These are phyloP conservation scores for Histomonas meleagridis DNA, from an alignment of 208 protist genomes.

Conservation along the genomic window DNA sequence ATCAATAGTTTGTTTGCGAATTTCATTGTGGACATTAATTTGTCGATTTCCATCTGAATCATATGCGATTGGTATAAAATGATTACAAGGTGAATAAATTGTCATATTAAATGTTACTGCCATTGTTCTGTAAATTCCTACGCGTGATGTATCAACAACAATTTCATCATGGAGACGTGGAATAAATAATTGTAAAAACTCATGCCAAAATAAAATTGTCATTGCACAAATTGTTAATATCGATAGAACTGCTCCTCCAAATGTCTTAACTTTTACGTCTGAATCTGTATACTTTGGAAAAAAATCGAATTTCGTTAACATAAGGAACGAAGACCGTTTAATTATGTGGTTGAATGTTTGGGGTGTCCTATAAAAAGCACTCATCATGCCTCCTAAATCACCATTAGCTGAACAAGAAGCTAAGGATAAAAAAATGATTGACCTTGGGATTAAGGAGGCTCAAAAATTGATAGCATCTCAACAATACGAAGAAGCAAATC, in stretches of 20 bases:
- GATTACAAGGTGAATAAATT: not conserved
- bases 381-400: too few species aligned
- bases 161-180: not conserved
- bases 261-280: slow-evolving; percentile 22
- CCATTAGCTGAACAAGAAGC: not conserved
- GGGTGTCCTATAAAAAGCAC: too few species aligned
- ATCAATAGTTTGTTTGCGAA: not conserved
- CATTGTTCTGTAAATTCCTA: not conserved
- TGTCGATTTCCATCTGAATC: slow-evolving; percentile 20
- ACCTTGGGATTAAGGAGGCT: not conserved
- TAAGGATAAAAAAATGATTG: not conserved
- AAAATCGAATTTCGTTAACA: slow-evolving; percentile 22
- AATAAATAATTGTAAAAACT: not conserved
- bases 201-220: not conserved
- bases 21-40: not conserved
- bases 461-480: not conserved
- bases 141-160: not conserved
- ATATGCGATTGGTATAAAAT: not conserved
- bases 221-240: not conserved
- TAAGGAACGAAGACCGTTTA: too few species aligned
- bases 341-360: too few species aligned
- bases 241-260: not conserved
- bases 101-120: not conserved
- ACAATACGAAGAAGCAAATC: not conserved
- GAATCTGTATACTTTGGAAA: slow-evolving; percentile 29